These are phyloP conservation scores for Paragyromitra xinjiangensis DNA, from an alignment of 495 filamentous ascomycete genomes.

Conservation along the genomic window DNA sequence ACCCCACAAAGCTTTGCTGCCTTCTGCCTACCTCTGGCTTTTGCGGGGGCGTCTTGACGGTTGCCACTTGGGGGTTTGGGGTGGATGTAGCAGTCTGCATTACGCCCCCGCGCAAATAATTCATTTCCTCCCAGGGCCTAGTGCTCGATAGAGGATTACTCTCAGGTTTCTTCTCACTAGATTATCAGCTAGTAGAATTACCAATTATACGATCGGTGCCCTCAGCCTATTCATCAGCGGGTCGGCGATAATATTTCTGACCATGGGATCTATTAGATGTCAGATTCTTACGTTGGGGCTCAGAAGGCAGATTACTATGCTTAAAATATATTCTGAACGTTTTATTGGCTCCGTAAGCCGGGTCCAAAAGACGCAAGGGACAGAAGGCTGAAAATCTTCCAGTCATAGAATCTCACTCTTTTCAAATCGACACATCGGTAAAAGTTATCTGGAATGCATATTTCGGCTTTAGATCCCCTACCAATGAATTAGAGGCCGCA, in stretches of 20 bases:
- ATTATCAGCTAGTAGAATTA: background rate
- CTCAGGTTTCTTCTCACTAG: no score
- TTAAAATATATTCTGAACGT: background rate
- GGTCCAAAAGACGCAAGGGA: background rate
- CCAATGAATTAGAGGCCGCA: background rate
- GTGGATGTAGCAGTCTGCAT: no score
- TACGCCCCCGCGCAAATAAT: no score
- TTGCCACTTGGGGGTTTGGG: no score
- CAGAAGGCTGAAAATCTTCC: background rate
- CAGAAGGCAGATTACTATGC: background rate
- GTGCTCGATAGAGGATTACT: no score
- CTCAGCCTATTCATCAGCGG: background rate
- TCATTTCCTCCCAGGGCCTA: no score
- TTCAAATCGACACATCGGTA: background rate
- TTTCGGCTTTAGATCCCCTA: background rate
- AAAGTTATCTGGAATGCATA: background rate
- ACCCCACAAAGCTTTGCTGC: no score
- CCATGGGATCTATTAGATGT: background rate
- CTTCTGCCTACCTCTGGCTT: no score
- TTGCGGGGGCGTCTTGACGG: no score
- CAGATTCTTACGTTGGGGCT: background rate
- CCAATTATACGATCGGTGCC: background rate
- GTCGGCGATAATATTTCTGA: no score
- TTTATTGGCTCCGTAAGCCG: background rate
- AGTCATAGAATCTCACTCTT: constrained; percentile 6